These are phyloP conservation scores for Leishmania tropica DNA, from an alignment of 208 protist genomes.

Conservation along the genomic window DNA sequence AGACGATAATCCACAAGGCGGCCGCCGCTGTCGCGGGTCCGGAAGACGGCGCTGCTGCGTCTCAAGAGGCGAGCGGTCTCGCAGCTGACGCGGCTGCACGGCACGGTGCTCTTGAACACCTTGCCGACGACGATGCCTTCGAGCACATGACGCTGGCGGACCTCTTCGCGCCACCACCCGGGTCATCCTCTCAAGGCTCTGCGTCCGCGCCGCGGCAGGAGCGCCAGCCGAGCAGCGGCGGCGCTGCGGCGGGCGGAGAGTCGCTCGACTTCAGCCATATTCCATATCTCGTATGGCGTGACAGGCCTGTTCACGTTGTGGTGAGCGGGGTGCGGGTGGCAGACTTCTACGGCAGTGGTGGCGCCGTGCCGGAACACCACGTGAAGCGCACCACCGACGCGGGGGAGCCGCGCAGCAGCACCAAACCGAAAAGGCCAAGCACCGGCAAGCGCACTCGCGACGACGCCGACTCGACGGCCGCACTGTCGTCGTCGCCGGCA, in stretches of 20 bases:
- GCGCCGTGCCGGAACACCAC: conserved; percentile 48
- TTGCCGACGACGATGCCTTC: not conserved
- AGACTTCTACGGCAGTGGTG: conserved; percentile 65
- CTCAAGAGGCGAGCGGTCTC: not conserved
- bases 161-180: conserved; percentile 21
- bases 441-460: not conserved
- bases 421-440: conserved; percentile 9
- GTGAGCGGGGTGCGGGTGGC: conserved; percentile 55
- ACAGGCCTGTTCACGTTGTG: conserved; percentile 41
- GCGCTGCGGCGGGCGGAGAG: not conserved
- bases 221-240: not conserved
- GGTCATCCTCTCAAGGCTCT: not conserved
- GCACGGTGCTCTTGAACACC: not conserved
- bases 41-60: not conserved
- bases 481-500: not conserved
- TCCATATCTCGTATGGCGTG: conserved; percentile 38
- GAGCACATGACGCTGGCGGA: conserved; percentile 37
- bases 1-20: conserved; percentile 13
- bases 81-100: not conserved
- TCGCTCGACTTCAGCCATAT: conserved; percentile 38
- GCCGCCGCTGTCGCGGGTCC: not conserved
- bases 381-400: conserved; percentile 4
- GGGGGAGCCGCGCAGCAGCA: conserved; percentile 11
- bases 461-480: not conserved
- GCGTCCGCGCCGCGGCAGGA: not conserved